Base-by-base conservation (phyloP, 2,329 filamentous ascomycete species). In the Dothistroma septosporum region DNA sequence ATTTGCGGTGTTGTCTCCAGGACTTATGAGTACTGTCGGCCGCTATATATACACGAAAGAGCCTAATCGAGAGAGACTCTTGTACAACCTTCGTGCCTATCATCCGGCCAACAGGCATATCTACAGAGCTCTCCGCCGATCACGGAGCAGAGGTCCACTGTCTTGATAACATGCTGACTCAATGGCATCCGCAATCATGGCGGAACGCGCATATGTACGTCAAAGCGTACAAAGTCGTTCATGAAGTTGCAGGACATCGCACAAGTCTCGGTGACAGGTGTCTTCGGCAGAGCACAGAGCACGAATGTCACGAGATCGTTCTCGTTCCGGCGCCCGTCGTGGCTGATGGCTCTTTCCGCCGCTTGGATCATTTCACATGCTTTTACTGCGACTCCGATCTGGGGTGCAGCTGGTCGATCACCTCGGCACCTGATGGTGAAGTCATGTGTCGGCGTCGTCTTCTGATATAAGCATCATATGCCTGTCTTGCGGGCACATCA, bases 401-500 rank as follows among this genome's bases (percentile, higher is more conserved):
- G 60, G 53, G 48, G 61, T 52, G 41, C 48, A 58, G 57, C 55
- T 37, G 58, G 58, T 24, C 41, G 53, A 60, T 60, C 58, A 33
- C 58, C 58, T 53, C 55, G 58, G 58, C 53, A 55, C 33, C 22
- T 56, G 24, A 11, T 6, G 24, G 21, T 46, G 48, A 57, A 47
- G 60, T 59, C 61, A 62, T 60, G 61, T 62, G 61, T 58, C 28
- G 57, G 10, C 47, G 49, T 19, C 31, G 50, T 59, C 35, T 24
- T 53, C 24, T 47, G 47, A 60, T 60, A 62, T 60, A 62, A 62
- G 57, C 61, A 62, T 60, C 52, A 62, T 58, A 59, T 58, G 22
- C 46, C 28, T 37, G 28, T 56, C 35, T 32, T 33, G 16, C 24
- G 8, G 8, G 11, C 47, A 44, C 55, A n/a, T 32, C n/a, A 16